These are phyloP conservation scores for Russula brevipes DNA, from an alignment of 768 basidiomycete genomes.

Conservation along the genomic window DNA sequence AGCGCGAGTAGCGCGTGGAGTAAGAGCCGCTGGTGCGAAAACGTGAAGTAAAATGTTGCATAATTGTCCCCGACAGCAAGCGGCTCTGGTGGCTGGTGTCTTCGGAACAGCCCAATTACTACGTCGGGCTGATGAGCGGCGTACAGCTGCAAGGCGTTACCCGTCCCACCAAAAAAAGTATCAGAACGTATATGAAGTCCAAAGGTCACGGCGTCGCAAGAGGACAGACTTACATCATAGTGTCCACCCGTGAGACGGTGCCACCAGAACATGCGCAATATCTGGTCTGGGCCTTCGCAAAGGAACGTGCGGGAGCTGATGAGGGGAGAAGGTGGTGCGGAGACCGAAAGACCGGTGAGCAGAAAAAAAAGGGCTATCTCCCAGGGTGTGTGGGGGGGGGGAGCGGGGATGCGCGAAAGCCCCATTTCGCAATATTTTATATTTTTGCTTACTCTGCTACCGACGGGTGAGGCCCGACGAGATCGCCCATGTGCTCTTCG, in stretches of 20 bases:
- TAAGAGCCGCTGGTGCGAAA: conserved; percentile 54
- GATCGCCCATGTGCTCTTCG: conserved; percentile 9
- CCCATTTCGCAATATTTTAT: too few relatives aligned
- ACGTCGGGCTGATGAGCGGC: conserved; percentile 17
- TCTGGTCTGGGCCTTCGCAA: conserved; percentile 8
- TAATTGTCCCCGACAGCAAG: conserved; percentile 60
- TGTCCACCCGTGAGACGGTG: not conserved
- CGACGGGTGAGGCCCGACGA: not conserved
- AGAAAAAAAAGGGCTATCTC: not conserved
- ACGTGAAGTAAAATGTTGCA: conserved; percentile 58
- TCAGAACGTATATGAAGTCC: not conserved
- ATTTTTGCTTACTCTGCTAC: conserved; percentile 7
- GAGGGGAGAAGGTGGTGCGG: not conserved
- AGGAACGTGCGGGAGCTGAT: conserved; percentile 14
- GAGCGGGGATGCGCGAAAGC: not conserved
- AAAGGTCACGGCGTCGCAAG: too few relatives aligned
- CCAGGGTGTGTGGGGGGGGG: too few relatives aligned
- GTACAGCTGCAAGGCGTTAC: conserved; percentile 4
- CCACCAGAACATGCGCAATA: conserved; percentile 16
- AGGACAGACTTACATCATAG: conserved; percentile 8
- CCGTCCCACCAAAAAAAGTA: too few relatives aligned
- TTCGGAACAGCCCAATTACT: conserved; percentile 55
- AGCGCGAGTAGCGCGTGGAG: conserved; percentile 61
- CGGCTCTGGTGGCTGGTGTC: conserved; percentile 40
- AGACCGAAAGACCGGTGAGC: not conserved